Percentiles rank a stretch among this genome's conserved stretches.
phyloP scores from a whole-genome alignment of 306 rosid genomes.

The Coriaria nepalensis region DNA sequence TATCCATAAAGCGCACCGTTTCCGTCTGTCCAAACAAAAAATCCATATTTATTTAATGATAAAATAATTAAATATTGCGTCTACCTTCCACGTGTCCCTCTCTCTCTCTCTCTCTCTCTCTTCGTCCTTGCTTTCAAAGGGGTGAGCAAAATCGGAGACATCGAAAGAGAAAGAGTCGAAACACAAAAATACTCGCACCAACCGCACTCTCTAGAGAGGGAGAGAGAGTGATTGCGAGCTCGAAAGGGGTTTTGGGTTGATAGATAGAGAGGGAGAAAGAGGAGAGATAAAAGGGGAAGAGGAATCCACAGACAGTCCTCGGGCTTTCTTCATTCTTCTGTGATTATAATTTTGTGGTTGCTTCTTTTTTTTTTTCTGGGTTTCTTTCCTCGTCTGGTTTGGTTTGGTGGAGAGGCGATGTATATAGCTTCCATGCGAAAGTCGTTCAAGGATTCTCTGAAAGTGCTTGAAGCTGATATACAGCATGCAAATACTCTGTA shows the following conservation, averaged over 20 bases:
- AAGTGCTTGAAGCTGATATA: constrained; percentile 96
- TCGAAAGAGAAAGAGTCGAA: constrained; percentile 27
- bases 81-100: constrained; percentile 44
- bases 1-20: too few species aligned
- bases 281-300: too few species aligned
- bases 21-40: too few species aligned
- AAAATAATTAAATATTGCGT: background rate
- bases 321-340: background rate
- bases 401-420: constrained; percentile 27
- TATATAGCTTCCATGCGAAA: constrained; percentile 85
- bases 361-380: background rate
- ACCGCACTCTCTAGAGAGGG: constrained; percentile 3
- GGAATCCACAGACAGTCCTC: too few species aligned
- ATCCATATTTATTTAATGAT: too few species aligned
- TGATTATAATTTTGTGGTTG: background rate
- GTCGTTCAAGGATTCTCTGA: constrained; percentile 92
- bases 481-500: constrained; percentile 93
- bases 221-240: constrained; percentile 10
- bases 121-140: constrained; percentile 54
- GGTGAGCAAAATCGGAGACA: constrained; percentile 32
- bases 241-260: constrained; percentile 11
- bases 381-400: constrained; percentile 3
- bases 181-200: background rate
- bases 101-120: constrained; percentile 19
- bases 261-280: too few species aligned